These are phyloP conservation scores for Aspergillus hortae DNA, from an alignment of 2,329 filamentous ascomycete genomes.

Conservation along the genomic window DNA sequence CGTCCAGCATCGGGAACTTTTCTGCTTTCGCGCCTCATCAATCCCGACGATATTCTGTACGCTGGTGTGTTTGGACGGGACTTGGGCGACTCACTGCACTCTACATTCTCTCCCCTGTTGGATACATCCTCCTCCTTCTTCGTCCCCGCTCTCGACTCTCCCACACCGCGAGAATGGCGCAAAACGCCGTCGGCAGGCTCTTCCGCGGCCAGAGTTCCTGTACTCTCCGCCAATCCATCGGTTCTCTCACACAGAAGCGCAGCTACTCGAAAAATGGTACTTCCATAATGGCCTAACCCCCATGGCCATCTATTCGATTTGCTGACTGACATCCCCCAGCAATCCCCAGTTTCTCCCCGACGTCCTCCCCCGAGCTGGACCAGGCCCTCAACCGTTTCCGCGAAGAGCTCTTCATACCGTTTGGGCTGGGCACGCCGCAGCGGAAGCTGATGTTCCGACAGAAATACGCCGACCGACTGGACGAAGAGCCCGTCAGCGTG, in stretches of 20 bases:
- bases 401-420: slow-evolving; percentile 43
- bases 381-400: slow-evolving; percentile 39
- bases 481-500: slow-evolving; percentile 39
- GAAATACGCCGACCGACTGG: slow-evolving; percentile 32
- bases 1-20: slow-evolving; percentile 21
- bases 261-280: slow-evolving; percentile 31
- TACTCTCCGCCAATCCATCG: slow-evolving; percentile 29
- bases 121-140: not conserved
- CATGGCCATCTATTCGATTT: too few relatives aligned
- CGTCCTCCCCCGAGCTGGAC: slow-evolving; percentile 40
- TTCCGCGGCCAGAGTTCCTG: slow-evolving; percentile 34
- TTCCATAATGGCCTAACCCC: not conserved
- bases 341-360: slow-evolving; percentile 39
- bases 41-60: not conserved
- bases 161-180: slow-evolving; percentile 33
- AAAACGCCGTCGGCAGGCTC: slow-evolving; percentile 34
- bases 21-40: slow-evolving; percentile 17
- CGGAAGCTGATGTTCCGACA: slow-evolving; percentile 38
- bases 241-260: slow-evolving; percentile 29
- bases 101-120: too few relatives aligned
- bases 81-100: not conserved
- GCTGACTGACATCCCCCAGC: slow-evolving; percentile 13
- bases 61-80: not conserved
- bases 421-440: slow-evolving; percentile 34
- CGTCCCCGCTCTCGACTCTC: not conserved